Conservation (phyloP, 169 alveolate genomes). For the Plasmodium vivax region DNA sequence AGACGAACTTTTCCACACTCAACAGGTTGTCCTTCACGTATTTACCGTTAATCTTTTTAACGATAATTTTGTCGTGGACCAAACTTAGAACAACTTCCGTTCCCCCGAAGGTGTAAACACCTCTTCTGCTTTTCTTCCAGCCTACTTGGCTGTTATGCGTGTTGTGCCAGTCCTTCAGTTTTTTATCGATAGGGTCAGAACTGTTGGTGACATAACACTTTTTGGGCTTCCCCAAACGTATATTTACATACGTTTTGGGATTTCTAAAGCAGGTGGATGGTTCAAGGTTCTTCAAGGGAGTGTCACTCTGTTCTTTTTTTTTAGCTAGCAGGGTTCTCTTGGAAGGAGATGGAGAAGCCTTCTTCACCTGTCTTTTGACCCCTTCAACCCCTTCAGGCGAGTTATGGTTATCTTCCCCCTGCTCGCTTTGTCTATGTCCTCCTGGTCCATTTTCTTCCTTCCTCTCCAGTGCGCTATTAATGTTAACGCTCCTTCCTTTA, state of each 20-base stretch:
- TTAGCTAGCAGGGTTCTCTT: slow-evolving; percentile 34
- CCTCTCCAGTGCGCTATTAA: not conserved
- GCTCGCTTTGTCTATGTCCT: not conserved
- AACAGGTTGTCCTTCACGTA: slow-evolving; percentile 40
- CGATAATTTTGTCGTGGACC: slow-evolving; percentile 67
- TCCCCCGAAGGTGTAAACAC: slow-evolving; percentile 58
- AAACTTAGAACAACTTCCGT: slow-evolving; percentile 67
- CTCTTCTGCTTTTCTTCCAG: slow-evolving; percentile 69
- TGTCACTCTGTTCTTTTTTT: slow-evolving; percentile 4
- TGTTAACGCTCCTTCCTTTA: not conserved
- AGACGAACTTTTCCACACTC: slow-evolving; percentile 73
- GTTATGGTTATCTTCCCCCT: not conserved
- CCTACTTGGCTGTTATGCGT: slow-evolving; percentile 70
- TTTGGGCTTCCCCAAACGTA: slow-evolving; percentile 74
- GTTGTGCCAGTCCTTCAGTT: slow-evolving; percentile 71
- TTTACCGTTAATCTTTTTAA: slow-evolving; percentile 68
- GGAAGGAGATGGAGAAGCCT: not conserved
- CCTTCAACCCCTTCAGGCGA: not conserved
- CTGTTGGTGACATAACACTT: slow-evolving; percentile 38
- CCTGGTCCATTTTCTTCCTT: not conserved
- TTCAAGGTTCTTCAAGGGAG: slow-evolving; percentile 38
- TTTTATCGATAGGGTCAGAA: slow-evolving; percentile 75
- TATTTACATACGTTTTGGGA: slow-evolving; percentile 50
- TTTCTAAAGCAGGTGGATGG: slow-evolving; percentile 67
- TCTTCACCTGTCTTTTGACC: not conserved